Base-by-base conservation (phyloP, 495 filamentous ascomycete genomes). In the Aspergillus heteromorphus region DNA sequence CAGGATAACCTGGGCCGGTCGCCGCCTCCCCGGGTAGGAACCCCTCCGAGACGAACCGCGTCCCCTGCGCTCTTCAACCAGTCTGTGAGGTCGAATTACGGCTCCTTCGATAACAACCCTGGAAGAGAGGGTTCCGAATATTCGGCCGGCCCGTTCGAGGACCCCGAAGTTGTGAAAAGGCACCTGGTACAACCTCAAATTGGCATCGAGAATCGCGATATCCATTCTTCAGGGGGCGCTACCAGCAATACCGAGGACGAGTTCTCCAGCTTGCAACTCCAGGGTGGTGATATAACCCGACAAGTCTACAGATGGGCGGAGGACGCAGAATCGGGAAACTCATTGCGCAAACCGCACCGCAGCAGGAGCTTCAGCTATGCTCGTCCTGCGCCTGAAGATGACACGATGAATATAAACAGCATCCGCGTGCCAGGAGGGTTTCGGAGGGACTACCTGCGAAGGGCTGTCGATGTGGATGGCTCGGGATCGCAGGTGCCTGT, bases 251-350 rank as follows among this genome's bases (percentile, higher is more conserved):
- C 79, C 18, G 81, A 84, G 11, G 87, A 91, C 23, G 89, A 95
- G 61, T 98, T 98, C 65, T 97, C 92, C 23, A 96, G 92, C 69
- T 69, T 98, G 59, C 83, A 83, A 60, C 72, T 97, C 40, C 95
- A 97, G 62, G 93, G 93, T 27, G 93, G 93, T 31, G 93, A 98
- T 66, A 86, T 97, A 36, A 96, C 91, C 21, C 77, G 93, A 49
- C 87, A 93, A 47, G 92, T 98, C 49, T 98, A 98, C 67, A 85
- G 87, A 40, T 97, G 92, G 86, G 88, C 89, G 2, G 90, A 96
- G 65, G 88, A 95, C 63, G 87, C 86, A 16, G 78, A 86, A 59
- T 72, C 78, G 16, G 69, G 74, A 21, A 66, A 65, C 27, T 77
- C 82, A 43, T 78, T 80, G 56, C 79, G 81, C 20, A 67, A 64